A percentile compares a stretch with the other conserved stretches of the same genome.
These are phyloP conservation scores for Rhizopus stolonifer DNA, from an alignment of 371 early-diverging fungal species.

Conservation along the genomic window DNA sequence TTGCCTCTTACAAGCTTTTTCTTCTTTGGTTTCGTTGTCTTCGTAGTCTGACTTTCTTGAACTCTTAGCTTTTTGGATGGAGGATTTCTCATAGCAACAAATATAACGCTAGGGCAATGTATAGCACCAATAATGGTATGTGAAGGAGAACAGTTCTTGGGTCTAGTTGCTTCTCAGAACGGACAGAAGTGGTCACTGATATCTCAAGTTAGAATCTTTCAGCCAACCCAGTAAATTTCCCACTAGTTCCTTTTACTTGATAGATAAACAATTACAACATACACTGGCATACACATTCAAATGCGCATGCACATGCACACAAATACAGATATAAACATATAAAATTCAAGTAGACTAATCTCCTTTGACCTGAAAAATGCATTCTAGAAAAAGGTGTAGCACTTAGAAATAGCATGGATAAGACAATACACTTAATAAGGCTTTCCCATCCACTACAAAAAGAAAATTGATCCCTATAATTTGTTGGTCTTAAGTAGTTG, in stretches of 20 bases:
- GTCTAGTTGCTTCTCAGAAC: too few species aligned
- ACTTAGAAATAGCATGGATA: conserved; percentile 12
- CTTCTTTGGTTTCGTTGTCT: conserved; percentile 1
- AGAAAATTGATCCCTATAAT: conserved; percentile 11
- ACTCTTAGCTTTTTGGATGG: background rate
- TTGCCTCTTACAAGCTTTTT: background rate
- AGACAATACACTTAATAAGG: conserved; percentile 12
- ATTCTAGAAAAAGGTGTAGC: conserved; percentile 17
- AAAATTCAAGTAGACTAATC: too few species aligned
- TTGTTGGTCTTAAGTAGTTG: conserved; percentile 16
- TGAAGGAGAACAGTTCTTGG: too few species aligned
- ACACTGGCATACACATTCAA: too few species aligned
- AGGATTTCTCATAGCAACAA: background rate
- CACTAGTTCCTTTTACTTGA: too few species aligned
- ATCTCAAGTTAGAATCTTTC: too few species aligned
- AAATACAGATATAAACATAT: conserved; percentile 10
- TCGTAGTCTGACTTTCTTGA: conserved; percentile 1
- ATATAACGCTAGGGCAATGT: too few species aligned
- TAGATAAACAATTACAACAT: too few species aligned
- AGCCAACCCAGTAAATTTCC: too few species aligned
- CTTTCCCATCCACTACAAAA: conserved; percentile 12
- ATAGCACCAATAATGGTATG: too few species aligned
- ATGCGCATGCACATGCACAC: background rate
- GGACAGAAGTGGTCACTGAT: too few species aligned
- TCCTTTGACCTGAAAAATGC: too few species aligned